These are phyloP conservation scores for Stagonosporopsis chrysanthemi DNA, from an alignment of 2,329 filamentous ascomycete genomes.

Conservation along the genomic window DNA sequence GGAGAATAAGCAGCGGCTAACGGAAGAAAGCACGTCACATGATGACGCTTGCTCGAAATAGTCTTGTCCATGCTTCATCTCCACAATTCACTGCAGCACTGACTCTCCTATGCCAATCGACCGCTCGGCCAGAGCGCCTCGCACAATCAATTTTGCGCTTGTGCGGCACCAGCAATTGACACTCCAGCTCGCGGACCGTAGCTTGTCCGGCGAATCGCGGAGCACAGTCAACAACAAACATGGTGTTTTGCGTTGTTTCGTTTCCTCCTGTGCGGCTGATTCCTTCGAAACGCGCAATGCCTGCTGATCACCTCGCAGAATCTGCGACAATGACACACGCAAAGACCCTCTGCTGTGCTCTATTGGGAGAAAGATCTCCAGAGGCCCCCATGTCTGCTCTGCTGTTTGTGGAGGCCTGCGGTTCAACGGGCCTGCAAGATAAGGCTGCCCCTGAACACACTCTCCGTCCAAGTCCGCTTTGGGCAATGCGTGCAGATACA, in stretches of 20 bases:
- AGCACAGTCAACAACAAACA: neutral
- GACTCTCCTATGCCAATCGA: constrained; percentile 16
- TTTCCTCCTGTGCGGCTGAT: constrained; percentile 12
- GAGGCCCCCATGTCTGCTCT: constrained; percentile 13
- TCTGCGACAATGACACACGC: constrained; percentile 19
- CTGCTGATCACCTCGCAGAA: constrained; percentile 13
- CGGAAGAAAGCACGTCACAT: constrained; percentile 1
- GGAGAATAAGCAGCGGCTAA: constrained; percentile 10
- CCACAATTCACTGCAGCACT: constrained; percentile 18
- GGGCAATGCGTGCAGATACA: constrained; percentile 7
- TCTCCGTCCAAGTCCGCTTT: constrained; percentile 3
- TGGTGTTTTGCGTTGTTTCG: constrained; percentile 12
- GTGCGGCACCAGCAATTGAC: constrained; percentile 13
- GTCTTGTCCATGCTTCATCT: constrained; percentile 7
- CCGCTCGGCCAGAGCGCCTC: constrained; percentile 17
- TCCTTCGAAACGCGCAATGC: constrained; percentile 16
- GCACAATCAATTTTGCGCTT: constrained; percentile 17
- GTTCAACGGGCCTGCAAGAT: constrained; percentile 16
- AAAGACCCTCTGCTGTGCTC: constrained; percentile 10
- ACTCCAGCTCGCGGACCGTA: constrained; percentile 1
- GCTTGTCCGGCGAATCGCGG: neutral
- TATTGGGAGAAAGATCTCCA: constrained; percentile 20
- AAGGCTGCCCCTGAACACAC: constrained; percentile 15
- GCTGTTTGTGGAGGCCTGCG: constrained; percentile 22
- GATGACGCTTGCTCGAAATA: constrained; percentile 4